Evolutionary conservation across 495 filamentous ascomycete species (phyloP), one percentile per base, ranked within the genome.

Genomic region (Sphaerosporella brunnea): DNA sequence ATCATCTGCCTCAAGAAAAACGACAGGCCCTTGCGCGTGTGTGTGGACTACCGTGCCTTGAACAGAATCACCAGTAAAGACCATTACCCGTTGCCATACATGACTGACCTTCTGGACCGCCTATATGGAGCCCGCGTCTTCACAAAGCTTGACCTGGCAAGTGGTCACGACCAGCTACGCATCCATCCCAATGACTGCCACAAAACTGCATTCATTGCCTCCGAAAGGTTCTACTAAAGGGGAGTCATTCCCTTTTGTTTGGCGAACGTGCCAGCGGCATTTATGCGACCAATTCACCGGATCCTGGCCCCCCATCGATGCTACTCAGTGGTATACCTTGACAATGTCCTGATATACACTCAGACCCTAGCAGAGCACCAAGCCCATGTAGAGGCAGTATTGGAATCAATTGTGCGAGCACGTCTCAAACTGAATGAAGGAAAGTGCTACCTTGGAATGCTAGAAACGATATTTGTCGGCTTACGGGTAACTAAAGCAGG

Each of bases 41-140:
- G 61, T 55, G 53, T 72, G 0, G 61, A 74, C 43, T 74, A 69
- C 44, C 46, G 58, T 0, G 53, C 51, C 9, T 36, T 73, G 69
- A 69, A 48, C n/a, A n/a, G n/a, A n/a, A n/a, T n/a, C n/a, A n/a
- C n/a, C n/a, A n/a, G n/a, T n/a, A n/a, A n/a, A n/a, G 63, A 75
- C 37, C 28, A 51, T 1, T 69, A 71, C 43, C 64, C 65, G 0
- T 32, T 74, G 0, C 68, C 66, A 0, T 36, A 70, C 8, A 69
- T 72, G 20, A 37, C 67, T 9, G 63, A 75, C 41, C 58, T 61
- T 0, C 36, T 73, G 1, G 23, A 54, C 13, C 21, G 51, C 0
- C 23, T 74, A 1, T 21, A 20, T 0, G 52, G 51, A 28, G 56
- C 59, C 2, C 63, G 55, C 30, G 55, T 58, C 28, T 73, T 69